Conservation (phyloP, 768 basidiomycete species). For the Suillus tomentosus region DNA sequence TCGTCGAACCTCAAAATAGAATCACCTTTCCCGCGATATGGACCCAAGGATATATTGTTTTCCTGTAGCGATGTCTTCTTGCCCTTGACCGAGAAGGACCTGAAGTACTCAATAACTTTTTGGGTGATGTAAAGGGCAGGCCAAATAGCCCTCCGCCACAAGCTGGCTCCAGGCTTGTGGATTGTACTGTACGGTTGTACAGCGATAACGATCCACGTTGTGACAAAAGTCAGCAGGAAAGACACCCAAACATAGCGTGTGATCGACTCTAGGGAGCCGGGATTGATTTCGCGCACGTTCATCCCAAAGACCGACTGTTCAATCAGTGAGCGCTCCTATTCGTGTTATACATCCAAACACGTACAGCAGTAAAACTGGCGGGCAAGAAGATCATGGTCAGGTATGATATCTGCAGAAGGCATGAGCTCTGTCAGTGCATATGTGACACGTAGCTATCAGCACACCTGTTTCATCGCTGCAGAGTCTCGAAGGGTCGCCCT, state of each 20-base stretch:
- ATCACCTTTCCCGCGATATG: accelerated
- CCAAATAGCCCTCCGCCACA: constrained; percentile 24
- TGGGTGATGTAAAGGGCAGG: constrained; percentile 16
- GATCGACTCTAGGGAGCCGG: constrained; percentile 30
- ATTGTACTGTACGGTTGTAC: constrained; percentile 40
- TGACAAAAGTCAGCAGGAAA: constrained; percentile 45
- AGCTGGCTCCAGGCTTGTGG: constrained; percentile 14
- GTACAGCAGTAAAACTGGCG: constrained; percentile 44
- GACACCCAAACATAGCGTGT: constrained; percentile 41
- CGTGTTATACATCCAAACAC: constrained; percentile 5
- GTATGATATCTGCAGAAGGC: constrained; percentile 46
- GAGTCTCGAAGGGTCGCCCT: constrained; percentile 45
- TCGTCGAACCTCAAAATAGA: neutral
- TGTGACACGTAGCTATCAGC: neutral
- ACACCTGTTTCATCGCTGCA: constrained; percentile 38
- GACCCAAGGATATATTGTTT: neutral
- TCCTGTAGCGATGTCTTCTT: neutral
- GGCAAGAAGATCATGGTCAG: constrained; percentile 66
- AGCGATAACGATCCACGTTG: constrained; percentile 54
- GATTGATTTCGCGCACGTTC: constrained; percentile 32
- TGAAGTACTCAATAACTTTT: neutral
- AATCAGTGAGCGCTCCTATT: constrained; percentile 12
- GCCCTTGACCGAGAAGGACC: neutral
- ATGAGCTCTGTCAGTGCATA: neutral
- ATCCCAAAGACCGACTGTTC: constrained; percentile 35